Conservation (phyloP, 805 yeast genomes). For the Ogataea pignaliae region DNA sequence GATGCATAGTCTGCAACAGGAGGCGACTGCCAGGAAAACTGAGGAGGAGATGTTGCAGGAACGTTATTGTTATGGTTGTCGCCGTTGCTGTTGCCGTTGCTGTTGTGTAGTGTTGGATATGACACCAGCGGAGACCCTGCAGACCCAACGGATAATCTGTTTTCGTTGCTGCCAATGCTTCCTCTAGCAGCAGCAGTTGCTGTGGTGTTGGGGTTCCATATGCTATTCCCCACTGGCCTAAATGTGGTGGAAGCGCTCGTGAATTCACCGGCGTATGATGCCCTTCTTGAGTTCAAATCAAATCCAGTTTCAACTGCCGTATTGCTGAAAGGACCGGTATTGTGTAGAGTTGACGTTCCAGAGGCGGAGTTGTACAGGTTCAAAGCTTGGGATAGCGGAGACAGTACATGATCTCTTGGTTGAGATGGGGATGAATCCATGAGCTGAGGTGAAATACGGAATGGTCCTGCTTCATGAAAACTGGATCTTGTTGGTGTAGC, state of each 20-base stretch:
- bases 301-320: background rate
- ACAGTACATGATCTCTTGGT: constrained; percentile 11
- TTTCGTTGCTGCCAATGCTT: constrained; percentile 5
- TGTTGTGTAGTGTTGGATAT: constrained; percentile 8
- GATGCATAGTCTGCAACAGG: constrained; percentile 22
- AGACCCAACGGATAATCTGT: constrained; percentile 22
- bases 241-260: constrained; percentile 9
- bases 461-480: background rate
- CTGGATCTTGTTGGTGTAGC: background rate
- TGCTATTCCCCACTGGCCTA: constrained; percentile 16
- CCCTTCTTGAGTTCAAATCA: constrained; percentile 15
- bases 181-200: background rate
- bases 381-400: constrained; percentile 17
- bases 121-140: constrained; percentile 21
- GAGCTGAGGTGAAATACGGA: background rate
- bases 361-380: constrained; percentile 11
- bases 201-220: constrained; percentile 10
- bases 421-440: constrained; percentile 4
- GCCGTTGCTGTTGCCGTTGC: constrained; percentile 5
- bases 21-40: constrained; percentile 21
- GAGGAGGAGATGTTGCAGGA: constrained; percentile 8
- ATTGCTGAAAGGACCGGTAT: constrained; percentile 2
- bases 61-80: constrained; percentile 4
- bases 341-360: background rate
- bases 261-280: constrained; percentile 20